Evolutionary conservation across 768 basidiomycete genomes (phyloP).

Genomic region (Austroboletus eburneus): DNA sequence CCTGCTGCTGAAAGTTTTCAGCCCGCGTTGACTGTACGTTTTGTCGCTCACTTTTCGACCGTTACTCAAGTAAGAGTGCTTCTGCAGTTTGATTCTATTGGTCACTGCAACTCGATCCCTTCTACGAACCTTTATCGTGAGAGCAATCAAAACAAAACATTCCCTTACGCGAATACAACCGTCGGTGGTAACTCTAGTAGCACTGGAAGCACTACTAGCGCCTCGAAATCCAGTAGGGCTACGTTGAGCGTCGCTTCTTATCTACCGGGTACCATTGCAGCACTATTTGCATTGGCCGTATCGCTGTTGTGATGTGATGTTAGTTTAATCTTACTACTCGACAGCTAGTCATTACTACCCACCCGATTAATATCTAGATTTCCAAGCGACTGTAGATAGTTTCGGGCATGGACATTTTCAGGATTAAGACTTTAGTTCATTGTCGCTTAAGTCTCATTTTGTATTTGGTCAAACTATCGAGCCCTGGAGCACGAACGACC

Average conservation of each 20-base stretch:
- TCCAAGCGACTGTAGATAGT: slow-evolving; percentile 19
- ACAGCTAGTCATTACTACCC: slow-evolving; percentile 9
- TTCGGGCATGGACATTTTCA: slow-evolving; percentile 11
- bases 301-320: slow-evolving; percentile 16
- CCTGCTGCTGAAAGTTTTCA: slow-evolving; percentile 65
- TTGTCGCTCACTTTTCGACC: neutral
- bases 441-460: slow-evolving; percentile 8
- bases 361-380: slow-evolving; percentile 21
- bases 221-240: slow-evolving; percentile 4
- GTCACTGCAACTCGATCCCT: slow-evolving; percentile 66
- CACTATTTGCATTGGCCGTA: slow-evolving; percentile 11
- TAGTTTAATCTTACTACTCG: slow-evolving; percentile 1
- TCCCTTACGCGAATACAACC: slow-evolving; percentile 48
- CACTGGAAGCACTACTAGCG: slow-evolving; percentile 1
- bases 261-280: slow-evolving; percentile 6
- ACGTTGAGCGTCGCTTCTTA: slow-evolving; percentile 15
- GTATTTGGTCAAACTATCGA: slow-evolving; percentile 3
- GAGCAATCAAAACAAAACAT: slow-evolving; percentile 66
- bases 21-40: slow-evolving; percentile 59
- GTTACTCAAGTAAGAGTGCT: neutral
- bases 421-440: slow-evolving; percentile 6
- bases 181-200: slow-evolving; percentile 6
- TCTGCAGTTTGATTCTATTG: slow-evolving; percentile 65
- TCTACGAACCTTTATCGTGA: slow-evolving; percentile 76
- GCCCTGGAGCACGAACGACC: neutral